Base-by-base conservation (phyloP, 306 rosid species). In the Crotalaria pallida region DNA sequence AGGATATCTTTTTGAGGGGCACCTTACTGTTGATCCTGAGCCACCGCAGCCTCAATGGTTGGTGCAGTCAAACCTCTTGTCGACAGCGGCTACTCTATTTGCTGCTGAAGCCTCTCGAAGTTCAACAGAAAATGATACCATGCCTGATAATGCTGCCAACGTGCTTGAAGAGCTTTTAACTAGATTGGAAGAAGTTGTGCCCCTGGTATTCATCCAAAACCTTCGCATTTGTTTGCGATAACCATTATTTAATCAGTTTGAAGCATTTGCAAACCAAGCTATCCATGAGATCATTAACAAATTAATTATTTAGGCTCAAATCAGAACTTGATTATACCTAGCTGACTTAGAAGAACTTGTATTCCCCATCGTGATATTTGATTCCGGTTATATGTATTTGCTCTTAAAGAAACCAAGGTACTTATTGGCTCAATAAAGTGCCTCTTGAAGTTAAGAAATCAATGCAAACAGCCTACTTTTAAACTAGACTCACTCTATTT, bases 1-100 rank as follows among this genome's bases (percentile, higher is more conserved):
- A 91, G 97, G 97, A 29, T 94, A 87, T 80, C 89, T 94, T 36
- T 94, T 94, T 81, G 99, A 94, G 89, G 97, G 97, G 27, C 96
- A 91, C 80, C 89, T 91, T 53, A 94, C 99, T 0, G 88, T 91
- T 67, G 99, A 89, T 89, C 88, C 73, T 2, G 99, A 94, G 81
- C 97, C 97, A 8, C 89, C 96, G 12, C 96, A 84, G 77, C 99
- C 96, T 22, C 89, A 86, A 57, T 94, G 97, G 99, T 68, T 94
- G 84, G 96, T 86, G 74, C 91, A 89, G 40, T 71, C 89, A 55
- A 91, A 87, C 78, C 85, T 91, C 63, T 17, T 94, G 88, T 53
- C 82, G 10, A 72, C 90, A 6, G 97, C 96, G 34, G 92, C 95
- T 59, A 76, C 88, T n/a, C 84, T 92, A 12, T 76, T 82, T 58